A percentile compares a stretch with the other conserved stretches of the same genome.
These are phyloP conservation scores for Suhomyces pyralidae DNA, from an alignment of 805 yeast genomes.

Conservation along the genomic window DNA sequence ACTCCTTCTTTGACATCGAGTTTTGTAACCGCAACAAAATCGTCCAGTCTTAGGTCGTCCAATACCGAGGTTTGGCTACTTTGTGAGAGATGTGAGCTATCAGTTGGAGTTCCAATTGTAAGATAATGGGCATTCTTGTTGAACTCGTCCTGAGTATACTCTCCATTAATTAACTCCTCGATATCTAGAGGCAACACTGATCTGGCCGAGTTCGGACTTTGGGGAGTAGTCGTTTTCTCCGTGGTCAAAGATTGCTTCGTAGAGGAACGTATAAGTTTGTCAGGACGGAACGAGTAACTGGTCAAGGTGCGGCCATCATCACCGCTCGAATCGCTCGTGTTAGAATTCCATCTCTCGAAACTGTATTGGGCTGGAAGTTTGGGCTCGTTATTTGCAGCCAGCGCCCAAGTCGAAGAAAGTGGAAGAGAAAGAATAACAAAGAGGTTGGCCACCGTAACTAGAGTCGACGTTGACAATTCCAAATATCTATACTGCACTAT, in stretches of 20 bases:
- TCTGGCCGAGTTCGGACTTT: not conserved
- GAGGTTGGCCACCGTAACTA: slow-evolving; percentile 52
- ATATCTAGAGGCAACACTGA: not conserved
- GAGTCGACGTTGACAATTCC: slow-evolving; percentile 25
- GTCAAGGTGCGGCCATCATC: not conserved
- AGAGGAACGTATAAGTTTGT: not conserved
- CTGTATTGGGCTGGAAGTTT: not conserved
- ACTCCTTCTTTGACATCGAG: not conserved
- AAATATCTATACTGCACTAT: slow-evolving; percentile 47
- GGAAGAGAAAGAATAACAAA: slow-evolving; percentile 74
- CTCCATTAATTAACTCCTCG: not conserved
- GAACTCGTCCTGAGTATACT: not conserved
- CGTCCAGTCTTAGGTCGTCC: not conserved
- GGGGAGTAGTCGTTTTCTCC: not conserved
- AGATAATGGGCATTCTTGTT: not conserved
- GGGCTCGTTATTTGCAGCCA: slow-evolving; percentile 52
- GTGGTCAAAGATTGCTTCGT: not conserved
- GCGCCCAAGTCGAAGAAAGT: slow-evolving; percentile 85
- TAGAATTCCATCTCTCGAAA: not conserved
- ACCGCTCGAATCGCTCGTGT: not conserved
- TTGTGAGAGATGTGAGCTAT: not conserved
- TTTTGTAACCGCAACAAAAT: not conserved
- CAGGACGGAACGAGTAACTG: not conserved
- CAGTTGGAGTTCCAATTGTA: not conserved
- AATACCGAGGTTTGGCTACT: not conserved